Base-by-base conservation (phyloP, 1,139 yeast species). In the Hyphopichia burtonii region DNA sequence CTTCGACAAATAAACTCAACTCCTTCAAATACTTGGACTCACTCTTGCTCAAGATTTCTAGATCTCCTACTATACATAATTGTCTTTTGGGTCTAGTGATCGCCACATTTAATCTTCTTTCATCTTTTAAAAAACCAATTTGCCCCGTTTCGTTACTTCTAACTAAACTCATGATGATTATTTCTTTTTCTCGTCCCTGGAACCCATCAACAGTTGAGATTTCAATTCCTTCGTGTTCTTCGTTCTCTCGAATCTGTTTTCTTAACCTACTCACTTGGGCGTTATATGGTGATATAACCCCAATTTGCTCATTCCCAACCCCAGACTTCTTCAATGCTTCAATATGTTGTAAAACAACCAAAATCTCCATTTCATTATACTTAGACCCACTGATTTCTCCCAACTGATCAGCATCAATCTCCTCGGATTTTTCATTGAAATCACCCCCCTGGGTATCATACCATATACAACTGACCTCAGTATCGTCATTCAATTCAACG, bases 401-500 rank as follows among this genome's bases (percentile, higher is more conserved):
- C 37, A 48, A 44, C 18, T 54, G 60, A 27, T 66, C 68, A 19
- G 51, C 54, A 19, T 55, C 54, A 12, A 68, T 74, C 7, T 71
- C 77, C 12, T 68, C 62, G 25, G 79, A 77, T 44, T 69, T 69
- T 49, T 86, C 93, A 1, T 80, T 83, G 51, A 72, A 86, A 36
- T 84, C 88, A 4, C 93, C 96, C n/a, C 95, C 95, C 60, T 88
- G 94, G 0, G 98, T 91, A 55, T 91, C 98, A 52, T 84, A 82
- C 96, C 97, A 91, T 2, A 89, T 66, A 43, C 75, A 70, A 17
- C 59, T 51, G 1, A 50, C 45, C 1, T 44, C 40, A 1, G 71
- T 63, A n/a, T 65, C 68, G 15, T 68, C 74, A 17, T 55, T 53
- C 7, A 58, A 56, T n/a, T 65, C 68, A 4, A 81, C 84, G 7